Evolutionary conservation across 2,329 filamentous ascomycete genomes (phyloP), one percentile per base, ranked within the genome.

Genomic region (Penicillium sp.): DNA sequence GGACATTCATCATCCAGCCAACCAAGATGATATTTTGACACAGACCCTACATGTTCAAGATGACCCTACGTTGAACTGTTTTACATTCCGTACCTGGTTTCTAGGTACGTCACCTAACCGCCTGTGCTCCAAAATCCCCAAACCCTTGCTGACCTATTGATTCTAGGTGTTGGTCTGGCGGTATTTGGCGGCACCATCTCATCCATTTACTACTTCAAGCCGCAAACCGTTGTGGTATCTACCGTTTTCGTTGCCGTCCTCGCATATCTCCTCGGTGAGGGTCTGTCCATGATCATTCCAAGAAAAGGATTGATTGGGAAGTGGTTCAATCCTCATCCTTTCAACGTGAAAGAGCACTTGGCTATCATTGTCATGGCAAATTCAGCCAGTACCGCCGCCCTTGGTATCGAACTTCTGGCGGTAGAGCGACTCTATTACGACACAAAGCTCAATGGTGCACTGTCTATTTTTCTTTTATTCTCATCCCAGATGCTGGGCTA

Each of bases 401-500:
- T 71, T 35, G 60, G 71, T 27, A 77, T 74, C 3, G 74, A 79
- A 35, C 75, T 76, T 0, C 65, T 82, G 4, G 75, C 81, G 0
- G 78, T 75, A 1, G 78, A 83, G 65, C 65, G 74, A 52, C 73
- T 83, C 2, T 83, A 74, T 66, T 83, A 83, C 54, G 68, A 73
- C 19, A 66, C 73, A 9, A 69, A 74, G 16, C 72, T 78, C 1
- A 76, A 70, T 58, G 69, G 71, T 5, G 76, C 67, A 2, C 73
- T 74, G 0, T 74, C 74, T 9, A 75, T 82, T 49, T 78, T 83
- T 59, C 62, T 81, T 31, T 70, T 75, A 0, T 63, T 83, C 9
- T 80, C 81, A 0, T 81, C 80, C 2, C 80, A 82, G 48, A 68
- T 79, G 10, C 71, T 82, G 19, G 81, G 81, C 0, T 83, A 79